Conservation (phyloP, 768 basidiomycete species). For the Porphyrellus cyaneotinctus region DNA sequence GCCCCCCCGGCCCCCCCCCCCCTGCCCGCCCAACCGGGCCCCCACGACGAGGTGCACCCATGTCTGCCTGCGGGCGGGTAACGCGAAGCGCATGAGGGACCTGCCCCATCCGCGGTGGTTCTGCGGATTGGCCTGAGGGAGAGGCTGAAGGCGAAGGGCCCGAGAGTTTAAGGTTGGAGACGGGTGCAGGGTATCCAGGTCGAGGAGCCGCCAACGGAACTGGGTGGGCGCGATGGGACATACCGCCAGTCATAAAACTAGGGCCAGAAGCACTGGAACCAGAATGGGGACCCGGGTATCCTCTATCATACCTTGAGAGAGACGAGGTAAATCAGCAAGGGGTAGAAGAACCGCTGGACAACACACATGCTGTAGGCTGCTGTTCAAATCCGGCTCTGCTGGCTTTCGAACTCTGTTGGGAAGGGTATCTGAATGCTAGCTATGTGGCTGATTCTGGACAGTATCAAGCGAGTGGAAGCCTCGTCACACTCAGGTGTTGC, state of each 20-base stretch:
- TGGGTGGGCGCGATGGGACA: constrained; percentile 28
- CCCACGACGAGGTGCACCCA: constrained; percentile 19
- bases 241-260: constrained; percentile 41
- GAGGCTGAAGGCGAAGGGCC: constrained; percentile 42
- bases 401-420: constrained; percentile 38
- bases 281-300: constrained; percentile 47
- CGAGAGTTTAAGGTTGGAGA: constrained; percentile 59
- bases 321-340: constrained; percentile 6
- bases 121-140: constrained; percentile 23
- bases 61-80: constrained; percentile 18
- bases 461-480: constrained; percentile 32
- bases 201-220: constrained; percentile 61
- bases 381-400: constrained; percentile 48
- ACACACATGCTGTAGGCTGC: constrained; percentile 66
- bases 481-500: constrained; percentile 13
- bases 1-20: too few relatives aligned
- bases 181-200: constrained; percentile 70
- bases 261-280: constrained; percentile 51
- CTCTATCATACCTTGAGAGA: constrained; percentile 54
- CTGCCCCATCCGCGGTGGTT: constrained; percentile 28
- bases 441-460: constrained; percentile 2
- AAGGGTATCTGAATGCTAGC: constrained; percentile 23
- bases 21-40: too few relatives aligned
- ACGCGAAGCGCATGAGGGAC: constrained; percentile 25
- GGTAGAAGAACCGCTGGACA: constrained; percentile 1